A percentile compares a stretch with the other conserved stretches of the same genome.
These are phyloP conservation scores for Cokeromyces recurvatus DNA, from an alignment of 371 early-diverging fungal genomes.

Conservation along the genomic window DNA sequence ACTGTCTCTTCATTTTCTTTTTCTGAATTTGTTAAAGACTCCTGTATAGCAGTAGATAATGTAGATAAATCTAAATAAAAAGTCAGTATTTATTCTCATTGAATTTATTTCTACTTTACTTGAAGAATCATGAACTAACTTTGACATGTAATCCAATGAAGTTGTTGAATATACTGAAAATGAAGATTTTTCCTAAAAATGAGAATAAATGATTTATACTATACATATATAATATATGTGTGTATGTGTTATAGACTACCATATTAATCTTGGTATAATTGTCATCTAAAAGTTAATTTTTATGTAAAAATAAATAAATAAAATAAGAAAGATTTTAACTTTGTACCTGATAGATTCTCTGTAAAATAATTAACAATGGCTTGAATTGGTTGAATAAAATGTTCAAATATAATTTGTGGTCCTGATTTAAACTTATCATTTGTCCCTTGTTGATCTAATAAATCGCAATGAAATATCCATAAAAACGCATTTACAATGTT, in stretches of 20 bases:
- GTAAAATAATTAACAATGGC: conserved; percentile 8
- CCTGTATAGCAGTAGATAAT: too few species aligned
- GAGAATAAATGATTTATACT: too few species aligned
- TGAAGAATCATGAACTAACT: too few species aligned
- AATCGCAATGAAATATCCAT: background rate
- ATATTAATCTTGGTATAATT: background rate
- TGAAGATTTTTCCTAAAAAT: background rate
- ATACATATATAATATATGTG: too few species aligned
- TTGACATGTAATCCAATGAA: background rate
- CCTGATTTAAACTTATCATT: background rate
- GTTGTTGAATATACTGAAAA: background rate
- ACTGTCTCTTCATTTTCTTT: too few species aligned
- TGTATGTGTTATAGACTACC: conserved; percentile 1
- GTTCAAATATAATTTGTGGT: conserved; percentile 6
- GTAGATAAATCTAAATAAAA: too few species aligned
- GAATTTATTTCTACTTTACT: too few species aligned
- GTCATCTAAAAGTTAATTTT: conserved; percentile 6
- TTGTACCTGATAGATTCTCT: conserved; percentile 5
- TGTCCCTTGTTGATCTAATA: background rate
- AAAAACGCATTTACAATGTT: background rate
- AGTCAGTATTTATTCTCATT: too few species aligned
- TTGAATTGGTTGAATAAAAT: conserved; percentile 11
- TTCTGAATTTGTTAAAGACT: too few species aligned
- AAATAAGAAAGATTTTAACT: background rate
- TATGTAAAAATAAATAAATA: too few species aligned